phyloP scores from a whole-genome alignment of 345 rosid species.

The Dimocarpus longan region DNA sequence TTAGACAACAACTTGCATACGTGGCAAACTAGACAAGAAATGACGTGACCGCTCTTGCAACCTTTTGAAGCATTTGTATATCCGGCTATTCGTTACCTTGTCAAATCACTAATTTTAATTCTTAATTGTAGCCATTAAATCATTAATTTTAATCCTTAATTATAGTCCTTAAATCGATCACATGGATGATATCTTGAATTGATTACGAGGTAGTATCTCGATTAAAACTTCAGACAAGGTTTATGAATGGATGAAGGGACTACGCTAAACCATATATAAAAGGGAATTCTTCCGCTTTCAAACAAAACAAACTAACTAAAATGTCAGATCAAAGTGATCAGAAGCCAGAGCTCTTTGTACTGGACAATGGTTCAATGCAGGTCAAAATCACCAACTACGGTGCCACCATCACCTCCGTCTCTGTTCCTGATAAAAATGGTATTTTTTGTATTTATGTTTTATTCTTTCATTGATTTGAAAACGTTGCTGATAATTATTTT shows the following conservation, averaged over 20 bases:
- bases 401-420: conserved; percentile 78
- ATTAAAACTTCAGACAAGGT: too few relatives aligned
- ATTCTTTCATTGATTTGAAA: neutral
- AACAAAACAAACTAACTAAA: neutral
- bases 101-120: too few relatives aligned
- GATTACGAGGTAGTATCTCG: too few relatives aligned
- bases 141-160: too few relatives aligned
- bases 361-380: conserved; percentile 75
- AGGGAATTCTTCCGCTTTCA: neutral
- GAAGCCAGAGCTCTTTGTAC: conserved; percentile 70
- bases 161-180: too few relatives aligned
- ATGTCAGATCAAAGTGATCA: conserved; percentile 61
- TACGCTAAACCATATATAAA: too few relatives aligned
- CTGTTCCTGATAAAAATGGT: conserved; percentile 83
- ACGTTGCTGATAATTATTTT: conserved; percentile 16
- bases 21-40: neutral
- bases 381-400: conserved; percentile 80
- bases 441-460: neutral
- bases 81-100: too few relatives aligned
- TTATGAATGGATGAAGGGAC: too few relatives aligned
- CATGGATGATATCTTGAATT: too few relatives aligned
- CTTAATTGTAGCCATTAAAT: too few relatives aligned
- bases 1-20: neutral
- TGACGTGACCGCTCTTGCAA: neutral
- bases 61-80: neutral